These are phyloP conservation scores for Kwoniella botswanensis DNA, from an alignment of 768 basidiomycete species.

Conservation along the genomic window DNA sequence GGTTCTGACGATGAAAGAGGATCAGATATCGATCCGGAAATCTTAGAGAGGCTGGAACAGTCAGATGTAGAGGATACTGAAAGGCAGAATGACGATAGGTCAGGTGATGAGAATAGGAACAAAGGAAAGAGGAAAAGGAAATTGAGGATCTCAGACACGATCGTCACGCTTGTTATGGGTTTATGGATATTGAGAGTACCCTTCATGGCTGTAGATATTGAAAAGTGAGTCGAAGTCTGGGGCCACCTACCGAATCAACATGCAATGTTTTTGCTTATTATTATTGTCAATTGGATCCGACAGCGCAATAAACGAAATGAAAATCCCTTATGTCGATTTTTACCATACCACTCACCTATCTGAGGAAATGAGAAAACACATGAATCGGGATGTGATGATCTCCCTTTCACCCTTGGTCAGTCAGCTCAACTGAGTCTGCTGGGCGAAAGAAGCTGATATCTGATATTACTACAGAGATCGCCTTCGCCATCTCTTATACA, in stretches of 20 bases:
- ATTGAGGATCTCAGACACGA: constrained; percentile 62
- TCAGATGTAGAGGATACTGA: constrained; percentile 25
- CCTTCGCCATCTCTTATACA: constrained; percentile 60
- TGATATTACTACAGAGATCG: constrained; percentile 63
- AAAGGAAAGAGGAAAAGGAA: constrained; percentile 27
- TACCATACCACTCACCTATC: constrained; percentile 66
- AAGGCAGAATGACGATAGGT: background rate
- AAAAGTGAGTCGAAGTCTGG: constrained; percentile 63
- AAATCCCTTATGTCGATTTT: constrained; percentile 80
- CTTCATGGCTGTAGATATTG: constrained; percentile 74
- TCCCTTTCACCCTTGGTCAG: constrained; percentile 73
- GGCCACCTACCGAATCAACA: background rate
- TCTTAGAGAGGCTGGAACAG: constrained; percentile 28
- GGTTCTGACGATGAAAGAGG: constrained; percentile 27
- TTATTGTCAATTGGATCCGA: too few species aligned
- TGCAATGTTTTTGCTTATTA: too few species aligned
- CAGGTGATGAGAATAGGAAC: background rate
- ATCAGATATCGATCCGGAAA: constrained; percentile 37
- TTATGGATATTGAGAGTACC: constrained; percentile 83
- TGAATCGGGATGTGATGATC: constrained; percentile 71
- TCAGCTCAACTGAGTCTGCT: background rate
- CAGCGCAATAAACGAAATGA: constrained; percentile 75
- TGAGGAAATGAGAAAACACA: constrained; percentile 67
- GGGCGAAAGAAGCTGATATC: background rate
- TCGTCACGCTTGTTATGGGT: constrained; percentile 74